phyloP scores from a whole-genome alignment of 225 moss, liverwort and hornwort genomes.

The Sphagnum tenellum region DNA sequence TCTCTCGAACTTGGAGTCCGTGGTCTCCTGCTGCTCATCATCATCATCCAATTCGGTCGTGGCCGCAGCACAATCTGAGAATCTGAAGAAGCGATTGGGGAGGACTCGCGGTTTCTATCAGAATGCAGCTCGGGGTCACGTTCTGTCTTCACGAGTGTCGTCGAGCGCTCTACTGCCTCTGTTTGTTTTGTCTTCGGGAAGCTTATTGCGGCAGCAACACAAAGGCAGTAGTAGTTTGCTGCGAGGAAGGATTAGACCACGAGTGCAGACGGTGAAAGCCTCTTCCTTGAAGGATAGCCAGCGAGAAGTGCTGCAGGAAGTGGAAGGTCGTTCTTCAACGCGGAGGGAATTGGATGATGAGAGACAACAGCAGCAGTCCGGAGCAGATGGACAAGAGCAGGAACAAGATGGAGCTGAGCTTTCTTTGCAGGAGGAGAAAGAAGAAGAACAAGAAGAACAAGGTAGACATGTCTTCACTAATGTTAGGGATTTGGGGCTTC shows the following conservation, averaged over 20 bases:
- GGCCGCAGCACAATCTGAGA: background rate
- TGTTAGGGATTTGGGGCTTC: too few species aligned
- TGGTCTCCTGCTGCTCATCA: background rate
- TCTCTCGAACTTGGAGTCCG: background rate
- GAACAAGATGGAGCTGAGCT: constrained; percentile 1
- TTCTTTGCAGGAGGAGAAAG: too few species aligned
- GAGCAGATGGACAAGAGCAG: background rate
- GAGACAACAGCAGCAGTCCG: too few species aligned
- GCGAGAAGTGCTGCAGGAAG: constrained; percentile 24
- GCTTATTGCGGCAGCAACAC: constrained; percentile 5
- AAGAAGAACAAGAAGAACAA: too few species aligned
- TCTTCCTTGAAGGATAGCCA: constrained; percentile 24
- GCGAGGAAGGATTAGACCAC: constrained; percentile 4
- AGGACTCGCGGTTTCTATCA: background rate
- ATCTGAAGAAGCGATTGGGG: background rate
- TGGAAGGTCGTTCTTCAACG: constrained; percentile 8
- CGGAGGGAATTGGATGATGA: too few species aligned
- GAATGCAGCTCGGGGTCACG: background rate
- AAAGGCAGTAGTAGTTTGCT: constrained; percentile 3
- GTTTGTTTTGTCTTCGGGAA: constrained; percentile 12
- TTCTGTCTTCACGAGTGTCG: constrained; percentile 11
- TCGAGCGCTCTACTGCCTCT: constrained; percentile 9
- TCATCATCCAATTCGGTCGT: background rate
- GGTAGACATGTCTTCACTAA: too few species aligned
- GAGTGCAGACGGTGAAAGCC: constrained; percentile 10